Evolutionary conservation across 1,284 basidiomycete genomes (phyloP).

Genomic region (Leccinum solheimii): DNA sequence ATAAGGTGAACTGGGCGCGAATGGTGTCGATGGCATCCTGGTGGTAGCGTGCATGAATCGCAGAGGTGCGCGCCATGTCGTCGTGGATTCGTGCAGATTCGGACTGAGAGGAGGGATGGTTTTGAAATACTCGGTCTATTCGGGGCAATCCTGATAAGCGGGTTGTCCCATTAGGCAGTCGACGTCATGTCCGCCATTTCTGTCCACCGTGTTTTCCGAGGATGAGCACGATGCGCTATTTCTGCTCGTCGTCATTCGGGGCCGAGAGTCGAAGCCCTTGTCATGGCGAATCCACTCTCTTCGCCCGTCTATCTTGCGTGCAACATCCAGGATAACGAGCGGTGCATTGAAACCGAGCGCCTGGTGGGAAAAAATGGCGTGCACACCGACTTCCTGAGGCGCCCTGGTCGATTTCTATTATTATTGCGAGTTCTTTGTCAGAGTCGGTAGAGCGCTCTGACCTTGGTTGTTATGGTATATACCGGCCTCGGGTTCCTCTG

Average conservation of each 20-base stretch:
- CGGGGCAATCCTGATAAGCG: neutral
- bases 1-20: constrained; percentile 70
- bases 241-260: neutral
- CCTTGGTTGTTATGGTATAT: neutral
- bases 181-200: neutral
- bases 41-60: constrained; percentile 11
- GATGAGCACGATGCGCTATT: neutral
- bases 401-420: neutral
- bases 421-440: neutral
- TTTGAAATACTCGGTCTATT: neutral
- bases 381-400: neutral
- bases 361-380: neutral
- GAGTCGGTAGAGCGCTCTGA: neutral
- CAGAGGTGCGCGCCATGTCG: constrained; percentile 23
- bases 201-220: neutral
- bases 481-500: neutral
- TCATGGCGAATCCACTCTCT: neutral
- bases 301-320: neutral
- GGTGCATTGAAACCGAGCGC: neutral
- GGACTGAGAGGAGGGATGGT: neutral
- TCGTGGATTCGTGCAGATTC: neutral
- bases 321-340: neutral
- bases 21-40: constrained; percentile 46
- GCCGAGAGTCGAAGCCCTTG: neutral
- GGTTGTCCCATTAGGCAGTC: constrained; percentile 3